phyloP scores from a whole-genome alignment of 2,329 filamentous ascomycete species.

The Aspergillus udagawae region DNA sequence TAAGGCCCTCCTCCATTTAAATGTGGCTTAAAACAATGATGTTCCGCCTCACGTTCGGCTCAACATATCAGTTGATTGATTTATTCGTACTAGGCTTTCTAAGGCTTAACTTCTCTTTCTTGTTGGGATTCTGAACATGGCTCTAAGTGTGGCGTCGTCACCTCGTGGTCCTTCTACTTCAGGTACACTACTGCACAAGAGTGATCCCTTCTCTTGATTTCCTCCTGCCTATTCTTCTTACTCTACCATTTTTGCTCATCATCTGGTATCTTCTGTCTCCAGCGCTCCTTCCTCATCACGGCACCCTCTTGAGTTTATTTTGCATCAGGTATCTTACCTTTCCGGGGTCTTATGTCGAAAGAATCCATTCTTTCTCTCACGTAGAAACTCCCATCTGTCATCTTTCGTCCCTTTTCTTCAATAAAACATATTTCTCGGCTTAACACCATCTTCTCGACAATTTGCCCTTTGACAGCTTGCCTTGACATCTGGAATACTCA shows the following conservation, averaged over 20 bases:
- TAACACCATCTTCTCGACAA: slow-evolving; percentile 18
- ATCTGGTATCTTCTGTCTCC: slow-evolving; percentile 24
- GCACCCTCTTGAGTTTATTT: slow-evolving; percentile 1
- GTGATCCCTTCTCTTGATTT: slow-evolving; percentile 1
- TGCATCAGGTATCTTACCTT: slow-evolving; percentile 3
- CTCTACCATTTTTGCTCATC: background rate
- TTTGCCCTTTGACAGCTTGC: slow-evolving; percentile 17
- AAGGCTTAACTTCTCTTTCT: background rate
- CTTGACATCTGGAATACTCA: slow-evolving; percentile 23
- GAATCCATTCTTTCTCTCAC: slow-evolving; percentile 16
- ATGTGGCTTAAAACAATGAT: background rate
- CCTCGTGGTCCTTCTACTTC: background rate
- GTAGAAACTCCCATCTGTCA: slow-evolving; percentile 19
- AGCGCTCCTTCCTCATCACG: slow-evolving; percentile 15
- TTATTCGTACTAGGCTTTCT: background rate
- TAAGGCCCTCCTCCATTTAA: background rate
- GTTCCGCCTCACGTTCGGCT: background rate
- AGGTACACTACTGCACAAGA: background rate
- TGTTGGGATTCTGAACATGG: background rate
- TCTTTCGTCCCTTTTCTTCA: slow-evolving; percentile 10
- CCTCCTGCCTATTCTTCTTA: slow-evolving; percentile 2
- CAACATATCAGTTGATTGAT: background rate
- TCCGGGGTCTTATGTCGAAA: background rate
- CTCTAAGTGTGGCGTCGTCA: background rate
- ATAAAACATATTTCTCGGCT: slow-evolving; percentile 14